Conservation (phyloP, 1,284 basidiomycete species). For the Trametes versicolor region DNA sequence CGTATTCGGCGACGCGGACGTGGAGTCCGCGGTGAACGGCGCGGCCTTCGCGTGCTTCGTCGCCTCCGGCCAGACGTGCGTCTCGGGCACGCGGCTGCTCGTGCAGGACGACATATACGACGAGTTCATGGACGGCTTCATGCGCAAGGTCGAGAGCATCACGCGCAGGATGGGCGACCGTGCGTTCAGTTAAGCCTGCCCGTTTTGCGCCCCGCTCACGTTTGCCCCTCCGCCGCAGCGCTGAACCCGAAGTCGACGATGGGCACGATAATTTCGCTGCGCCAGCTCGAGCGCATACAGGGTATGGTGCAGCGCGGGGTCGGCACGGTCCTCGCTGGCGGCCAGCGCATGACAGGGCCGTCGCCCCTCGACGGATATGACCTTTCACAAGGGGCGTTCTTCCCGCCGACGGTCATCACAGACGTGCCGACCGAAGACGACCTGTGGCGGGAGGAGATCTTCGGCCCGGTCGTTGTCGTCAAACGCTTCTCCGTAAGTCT, state of each 20-base stretch:
- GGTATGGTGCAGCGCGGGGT: conserved; percentile 58
- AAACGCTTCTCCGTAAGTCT: conserved; percentile 66
- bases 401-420: conserved; percentile 77
- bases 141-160: conserved; percentile 71
- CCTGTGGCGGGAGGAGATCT: conserved; percentile 85
- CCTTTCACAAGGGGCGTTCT: conserved; percentile 76
- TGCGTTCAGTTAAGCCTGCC: conserved; percentile 41
- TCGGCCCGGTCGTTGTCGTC: conserved; percentile 81
- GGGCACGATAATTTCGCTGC: conserved; percentile 77
- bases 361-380: conserved; percentile 76
- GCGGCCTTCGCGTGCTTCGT: conserved; percentile 85
- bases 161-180: conserved; percentile 78
- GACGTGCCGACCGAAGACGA: conserved; percentile 66
- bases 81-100: conserved; percentile 80
- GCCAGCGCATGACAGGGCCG: conserved; percentile 64
- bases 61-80: conserved; percentile 87
- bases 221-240: conserved; percentile 52
- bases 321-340: conserved; percentile 69
- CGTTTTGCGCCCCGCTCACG: not conserved
- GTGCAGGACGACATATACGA: conserved; percentile 76
- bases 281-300: conserved; percentile 72
- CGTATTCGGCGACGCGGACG: conserved; percentile 79
- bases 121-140: conserved; percentile 67
- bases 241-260: conserved; percentile 74
- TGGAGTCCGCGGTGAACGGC: conserved; percentile 77